A percentile compares a stretch with the other conserved stretches of the same genome.
Evolutionary conservation across 176 grass and related monocot genomes (phyloP).

Genomic region (Rhipidocladum racemiflorum): DNA sequence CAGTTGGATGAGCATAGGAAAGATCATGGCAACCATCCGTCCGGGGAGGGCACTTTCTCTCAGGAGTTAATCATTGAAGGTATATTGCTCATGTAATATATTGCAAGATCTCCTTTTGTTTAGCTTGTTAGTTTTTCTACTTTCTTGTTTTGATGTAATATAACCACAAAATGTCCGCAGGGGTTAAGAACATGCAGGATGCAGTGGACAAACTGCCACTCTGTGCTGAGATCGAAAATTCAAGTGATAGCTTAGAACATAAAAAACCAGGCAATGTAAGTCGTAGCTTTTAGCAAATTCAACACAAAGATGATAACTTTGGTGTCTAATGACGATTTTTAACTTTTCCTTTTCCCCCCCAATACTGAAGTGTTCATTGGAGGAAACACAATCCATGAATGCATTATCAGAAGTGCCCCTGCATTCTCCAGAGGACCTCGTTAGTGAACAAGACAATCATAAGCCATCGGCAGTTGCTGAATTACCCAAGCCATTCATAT

Average conservation of each 20-base stretch:
- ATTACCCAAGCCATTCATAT: conserved; percentile 43
- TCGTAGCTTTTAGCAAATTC: neutral
- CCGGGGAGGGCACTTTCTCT: conserved; percentile 13
- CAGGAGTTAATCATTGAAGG: conserved; percentile 38
- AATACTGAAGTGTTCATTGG: conserved; percentile 10
- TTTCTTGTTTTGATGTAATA: conserved; percentile 20
- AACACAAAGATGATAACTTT: neutral
- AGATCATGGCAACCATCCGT: conserved; percentile 4
- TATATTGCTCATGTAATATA: conserved; percentile 25
- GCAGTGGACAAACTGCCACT: neutral
- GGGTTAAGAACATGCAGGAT: conserved; percentile 17
- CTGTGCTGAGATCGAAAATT: neutral
- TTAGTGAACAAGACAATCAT: conserved; percentile 33
- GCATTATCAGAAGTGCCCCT: conserved; percentile 7
- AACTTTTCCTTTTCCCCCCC: neutral
- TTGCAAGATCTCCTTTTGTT: neutral
- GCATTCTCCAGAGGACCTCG: conserved; percentile 6
- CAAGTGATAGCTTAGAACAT: conserved; percentile 16
- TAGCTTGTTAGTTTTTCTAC: neutral
- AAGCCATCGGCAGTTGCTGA: conserved; percentile 35
- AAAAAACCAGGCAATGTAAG: conserved; percentile 35
- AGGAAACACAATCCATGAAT: conserved; percentile 24
- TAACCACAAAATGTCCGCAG: conserved; percentile 28
- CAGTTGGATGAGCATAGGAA: conserved; percentile 12
- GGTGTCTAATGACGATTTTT: conserved; percentile 7